Conservation (phyloP, 306 rosid genomes). For the Luffa acutangula region DNA sequence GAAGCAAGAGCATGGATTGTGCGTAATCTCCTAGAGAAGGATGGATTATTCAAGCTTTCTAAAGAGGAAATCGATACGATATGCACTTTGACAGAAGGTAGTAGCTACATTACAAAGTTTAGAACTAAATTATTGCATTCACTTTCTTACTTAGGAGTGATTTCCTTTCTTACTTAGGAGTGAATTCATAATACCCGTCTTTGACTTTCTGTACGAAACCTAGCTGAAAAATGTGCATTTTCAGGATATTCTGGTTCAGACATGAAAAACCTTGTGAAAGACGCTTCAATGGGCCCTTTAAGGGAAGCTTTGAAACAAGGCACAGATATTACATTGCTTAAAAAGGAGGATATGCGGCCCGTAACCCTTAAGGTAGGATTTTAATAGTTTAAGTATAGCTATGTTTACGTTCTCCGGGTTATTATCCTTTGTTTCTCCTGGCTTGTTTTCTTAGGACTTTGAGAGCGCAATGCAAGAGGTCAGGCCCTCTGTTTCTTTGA, state of each 20-base stretch:
- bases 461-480: conserved; percentile 61
- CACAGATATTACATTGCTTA: conserved; percentile 48
- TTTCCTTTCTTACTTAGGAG: conserved; percentile 4
- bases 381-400: background rate
- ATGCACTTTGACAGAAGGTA: conserved; percentile 71
- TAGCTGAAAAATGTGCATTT: conserved; percentile 12
- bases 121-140: conserved; percentile 12
- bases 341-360: conserved; percentile 69
- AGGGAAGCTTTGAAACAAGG: conserved; percentile 76
- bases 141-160: conserved; percentile 6
- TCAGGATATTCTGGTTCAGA: conserved; percentile 93
- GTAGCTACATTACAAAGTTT: background rate
- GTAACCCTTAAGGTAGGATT: conserved; percentile 63
- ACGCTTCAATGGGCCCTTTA: conserved; percentile 96
- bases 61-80: conserved; percentile 51
- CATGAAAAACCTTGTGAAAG: conserved; percentile 89
- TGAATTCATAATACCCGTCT: background rate
- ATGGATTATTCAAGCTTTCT: conserved; percentile 60
- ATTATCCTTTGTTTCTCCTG: conserved; percentile 2
- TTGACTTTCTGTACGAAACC: conserved; percentile 8
- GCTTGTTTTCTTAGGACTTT: conserved; percentile 42
- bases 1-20: conserved; percentile 86
- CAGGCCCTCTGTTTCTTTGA: conserved; percentile 73
- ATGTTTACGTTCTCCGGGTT: background rate
- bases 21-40: conserved; percentile 64